Evolutionary conservation across 495 filamentous ascomycete genomes (phyloP), one percentile per base, ranked within the genome.

Genomic region (Sordaria brevicollis): DNA sequence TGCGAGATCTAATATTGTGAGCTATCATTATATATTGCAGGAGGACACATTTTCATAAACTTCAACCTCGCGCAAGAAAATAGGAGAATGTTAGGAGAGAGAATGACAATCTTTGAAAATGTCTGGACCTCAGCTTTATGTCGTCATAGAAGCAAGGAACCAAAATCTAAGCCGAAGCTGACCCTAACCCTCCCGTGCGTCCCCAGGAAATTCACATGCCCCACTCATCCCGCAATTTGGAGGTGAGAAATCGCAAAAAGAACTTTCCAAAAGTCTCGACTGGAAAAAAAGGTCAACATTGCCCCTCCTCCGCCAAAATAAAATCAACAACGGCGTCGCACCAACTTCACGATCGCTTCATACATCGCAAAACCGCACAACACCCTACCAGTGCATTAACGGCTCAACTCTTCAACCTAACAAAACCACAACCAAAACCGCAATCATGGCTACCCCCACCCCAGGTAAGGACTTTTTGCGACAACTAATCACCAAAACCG

Each of bases 381-480:
- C 49, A 31, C 11, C 5, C 2, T 29, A 0, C 11, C 49, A 6
- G 19, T 13, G 10, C 1, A 57, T 13, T 13, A 21, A 17, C 25
- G 29, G 11, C 21, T 15, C 11, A 57, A 8, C 5, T 8, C 15
- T 0, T 1, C 25, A 15, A 31, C 49, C 19, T 2, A 7, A 29
- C n/a, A 57, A 57, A 0, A 49, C 19, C 8, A 25, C 1, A 25
- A 25, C 43, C 6, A 36, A 57, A 57, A 57, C 49, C 11, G 49
- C 68, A 19, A 74, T 11, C 68, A 71, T 69, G 36, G n/a, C 71
- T 5, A 4, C 68, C 13, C 71, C 73, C 5, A 71, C 49, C 29
- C 73, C 73, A 69, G 71, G 73, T 74, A 71, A 4, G 36, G 34
- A 3, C 34, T 66, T 49, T 29, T 33, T 65, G 29, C 36, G 67